phyloP scores from a whole-genome alignment of 108 stramenopile species.

The Pseudonitzschia pungens region DNA sequence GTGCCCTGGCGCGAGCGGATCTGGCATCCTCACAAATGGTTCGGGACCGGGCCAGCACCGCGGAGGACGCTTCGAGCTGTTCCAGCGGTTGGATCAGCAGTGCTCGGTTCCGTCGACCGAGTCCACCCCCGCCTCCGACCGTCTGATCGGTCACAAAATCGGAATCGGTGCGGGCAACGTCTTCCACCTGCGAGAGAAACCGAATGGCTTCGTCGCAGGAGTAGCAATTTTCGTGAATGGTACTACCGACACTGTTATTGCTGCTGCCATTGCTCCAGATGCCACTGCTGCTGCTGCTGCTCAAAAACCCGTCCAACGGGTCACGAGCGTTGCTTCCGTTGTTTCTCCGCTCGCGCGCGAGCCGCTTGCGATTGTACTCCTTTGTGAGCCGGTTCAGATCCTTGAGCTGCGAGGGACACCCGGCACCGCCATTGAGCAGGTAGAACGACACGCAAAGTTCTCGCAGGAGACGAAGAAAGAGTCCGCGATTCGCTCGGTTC shows the following conservation, averaged over 20 bases:
- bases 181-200: slow-evolving; percentile 32
- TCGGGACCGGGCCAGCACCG: not conserved
- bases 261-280: no score
- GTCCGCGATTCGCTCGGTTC: slow-evolving; percentile 1
- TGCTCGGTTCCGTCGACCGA: slow-evolving; percentile 36
- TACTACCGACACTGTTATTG: no score
- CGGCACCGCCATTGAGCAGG: slow-evolving; percentile 25
- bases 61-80: slow-evolving; percentile 21
- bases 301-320: no score
- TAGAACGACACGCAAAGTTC: slow-evolving; percentile 10
- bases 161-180: slow-evolving; percentile 16
- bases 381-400: slow-evolving; percentile 15
- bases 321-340: no score
- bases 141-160: slow-evolving; percentile 42
- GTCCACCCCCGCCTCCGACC: slow-evolving; percentile 41
- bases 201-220: slow-evolving; percentile 40
- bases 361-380: slow-evolving; percentile 1
- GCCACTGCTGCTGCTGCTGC: no score
- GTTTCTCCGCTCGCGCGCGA: not conserved
- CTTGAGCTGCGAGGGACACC: slow-evolving; percentile 9
- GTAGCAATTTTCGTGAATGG: no score
- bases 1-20: slow-evolving; percentile 31
- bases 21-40: not conserved
- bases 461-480: slow-evolving; percentile 23
- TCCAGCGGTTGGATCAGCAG: slow-evolving; percentile 24